Evolutionary conservation across 768 basidiomycete genomes (phyloP).

Genomic region (Rhizopogon roseolus): DNA sequence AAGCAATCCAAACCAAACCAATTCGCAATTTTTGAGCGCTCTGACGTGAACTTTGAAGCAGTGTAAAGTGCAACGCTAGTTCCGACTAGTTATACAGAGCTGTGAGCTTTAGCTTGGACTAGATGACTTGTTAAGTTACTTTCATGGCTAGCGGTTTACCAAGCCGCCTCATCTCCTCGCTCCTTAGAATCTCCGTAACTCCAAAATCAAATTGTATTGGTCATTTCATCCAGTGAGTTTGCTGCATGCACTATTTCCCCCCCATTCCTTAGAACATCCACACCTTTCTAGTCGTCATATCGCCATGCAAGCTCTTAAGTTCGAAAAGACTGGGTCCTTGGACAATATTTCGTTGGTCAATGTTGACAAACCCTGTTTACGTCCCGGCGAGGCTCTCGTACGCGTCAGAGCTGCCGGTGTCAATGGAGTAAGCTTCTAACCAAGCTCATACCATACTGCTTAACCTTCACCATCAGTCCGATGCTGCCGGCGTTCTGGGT

Average conservation of each 20-base stretch:
- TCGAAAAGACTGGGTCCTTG: slow-evolving; percentile 26
- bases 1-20: too few relatives aligned
- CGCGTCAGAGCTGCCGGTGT: slow-evolving; percentile 28
- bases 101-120: too few relatives aligned
- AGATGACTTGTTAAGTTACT: too few relatives aligned
- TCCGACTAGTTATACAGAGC: too few relatives aligned
- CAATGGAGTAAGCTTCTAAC: slow-evolving; percentile 22
- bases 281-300: background rate
- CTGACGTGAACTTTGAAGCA: too few relatives aligned
- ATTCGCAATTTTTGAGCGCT: too few relatives aligned
- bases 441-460: background rate
- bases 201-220: background rate
- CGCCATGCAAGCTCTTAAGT: slow-evolving; percentile 28
- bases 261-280: background rate
- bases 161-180: background rate
- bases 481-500: slow-evolving; percentile 24
- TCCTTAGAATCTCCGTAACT: background rate
- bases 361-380: slow-evolving; percentile 20
- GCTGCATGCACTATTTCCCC: background rate
- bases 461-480: slow-evolving; percentile 17
- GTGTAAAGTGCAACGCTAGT: too few relatives aligned
- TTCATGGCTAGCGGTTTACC: background rate
- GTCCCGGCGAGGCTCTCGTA: slow-evolving; percentile 28
- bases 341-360: slow-evolving; percentile 18
- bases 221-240: background rate